Evolutionary conservation across 1,284 basidiomycete genomes (phyloP).

Genomic region (Tremellales sp.): DNA sequence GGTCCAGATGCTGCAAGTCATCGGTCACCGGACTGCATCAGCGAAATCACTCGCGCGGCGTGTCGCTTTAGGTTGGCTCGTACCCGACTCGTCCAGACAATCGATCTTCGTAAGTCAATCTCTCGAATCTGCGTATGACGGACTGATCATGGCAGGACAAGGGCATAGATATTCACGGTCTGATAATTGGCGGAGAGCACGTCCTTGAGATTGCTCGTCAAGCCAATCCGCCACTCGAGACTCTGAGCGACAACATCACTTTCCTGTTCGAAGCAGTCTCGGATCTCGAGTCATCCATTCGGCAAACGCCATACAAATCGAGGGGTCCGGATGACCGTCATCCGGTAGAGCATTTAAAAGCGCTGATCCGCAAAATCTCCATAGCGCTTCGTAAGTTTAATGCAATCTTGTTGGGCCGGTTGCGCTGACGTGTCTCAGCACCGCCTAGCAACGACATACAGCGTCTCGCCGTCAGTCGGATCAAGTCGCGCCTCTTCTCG

Average conservation of each 20-base stretch:
- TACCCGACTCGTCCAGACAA: constrained; percentile 3
- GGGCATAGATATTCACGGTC: neutral
- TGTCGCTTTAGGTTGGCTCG: constrained; percentile 16
- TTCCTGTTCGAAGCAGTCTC: constrained; percentile 16
- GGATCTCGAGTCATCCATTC: constrained; percentile 12
- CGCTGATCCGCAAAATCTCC: constrained; percentile 1
- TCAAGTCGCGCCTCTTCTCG: neutral
- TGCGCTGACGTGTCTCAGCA: neutral
- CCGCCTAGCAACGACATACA: neutral
- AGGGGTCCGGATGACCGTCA: constrained; percentile 8
- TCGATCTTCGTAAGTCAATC: neutral
- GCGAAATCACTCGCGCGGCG: constrained; percentile 13
- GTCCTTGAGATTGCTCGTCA: neutral
- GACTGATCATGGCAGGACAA: neutral
- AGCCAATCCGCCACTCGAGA: constrained; percentile 6
- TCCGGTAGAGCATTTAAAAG: constrained; percentile 6
- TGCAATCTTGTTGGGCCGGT: no score
- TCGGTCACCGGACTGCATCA: constrained; percentile 13
- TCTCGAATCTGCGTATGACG: no score
- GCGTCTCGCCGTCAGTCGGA: neutral
- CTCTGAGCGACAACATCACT: constrained; percentile 8
- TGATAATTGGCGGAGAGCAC: neutral
- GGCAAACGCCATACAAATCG: constrained; percentile 2
- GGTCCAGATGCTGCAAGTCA: constrained; percentile 9
- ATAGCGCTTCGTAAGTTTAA: no score